phyloP scores from a whole-genome alignment of 331 rosid species.

The Stylosanthes scabra region DNA sequence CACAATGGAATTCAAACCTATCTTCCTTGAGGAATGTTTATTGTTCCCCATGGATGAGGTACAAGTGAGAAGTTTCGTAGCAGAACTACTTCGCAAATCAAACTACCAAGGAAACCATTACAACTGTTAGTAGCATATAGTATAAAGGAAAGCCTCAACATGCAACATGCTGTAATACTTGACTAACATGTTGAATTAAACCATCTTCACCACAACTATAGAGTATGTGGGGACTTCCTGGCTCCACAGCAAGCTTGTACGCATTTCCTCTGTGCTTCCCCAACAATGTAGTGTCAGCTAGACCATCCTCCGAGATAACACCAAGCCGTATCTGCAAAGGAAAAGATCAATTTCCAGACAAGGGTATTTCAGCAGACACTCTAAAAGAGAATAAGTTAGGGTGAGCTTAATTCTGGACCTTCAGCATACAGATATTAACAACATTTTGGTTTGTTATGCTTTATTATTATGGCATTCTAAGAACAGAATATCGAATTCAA shows the following conservation, averaged over 20 bases:
- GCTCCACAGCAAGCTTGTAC: constrained; percentile 73
- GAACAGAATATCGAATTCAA: not conserved
- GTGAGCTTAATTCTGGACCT: too few relatives aligned
- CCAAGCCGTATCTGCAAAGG: constrained; percentile 64
- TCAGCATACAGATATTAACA: not conserved
- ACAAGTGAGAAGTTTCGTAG: constrained; percentile 57
- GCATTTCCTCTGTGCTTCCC: constrained; percentile 60
- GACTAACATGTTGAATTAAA: constrained; percentile 63
- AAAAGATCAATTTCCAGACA: constrained; percentile 17
- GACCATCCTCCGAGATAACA: constrained; percentile 51
- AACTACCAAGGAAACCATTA: constrained; percentile 59
- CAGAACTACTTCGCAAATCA: constrained; percentile 67
- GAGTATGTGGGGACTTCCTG: constrained; percentile 62
- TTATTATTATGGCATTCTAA: not conserved
- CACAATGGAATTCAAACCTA: constrained; percentile 59
- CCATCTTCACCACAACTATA: constrained; percentile 77
- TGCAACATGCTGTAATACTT: constrained; percentile 37
- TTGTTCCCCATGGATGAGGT: constrained; percentile 42
- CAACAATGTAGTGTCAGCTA: constrained; percentile 52
- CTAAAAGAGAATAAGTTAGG: too few relatives aligned
- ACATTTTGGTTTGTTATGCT: constrained; percentile 22
- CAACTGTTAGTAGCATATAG: constrained; percentile 36
- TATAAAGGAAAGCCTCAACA: constrained; percentile 42
- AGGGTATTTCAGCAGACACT: constrained; percentile 24
- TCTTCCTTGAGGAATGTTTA: constrained; percentile 37